phyloP scores from a whole-genome alignment of 495 filamentous ascomycete genomes.

The Penicillium argentinense region DNA sequence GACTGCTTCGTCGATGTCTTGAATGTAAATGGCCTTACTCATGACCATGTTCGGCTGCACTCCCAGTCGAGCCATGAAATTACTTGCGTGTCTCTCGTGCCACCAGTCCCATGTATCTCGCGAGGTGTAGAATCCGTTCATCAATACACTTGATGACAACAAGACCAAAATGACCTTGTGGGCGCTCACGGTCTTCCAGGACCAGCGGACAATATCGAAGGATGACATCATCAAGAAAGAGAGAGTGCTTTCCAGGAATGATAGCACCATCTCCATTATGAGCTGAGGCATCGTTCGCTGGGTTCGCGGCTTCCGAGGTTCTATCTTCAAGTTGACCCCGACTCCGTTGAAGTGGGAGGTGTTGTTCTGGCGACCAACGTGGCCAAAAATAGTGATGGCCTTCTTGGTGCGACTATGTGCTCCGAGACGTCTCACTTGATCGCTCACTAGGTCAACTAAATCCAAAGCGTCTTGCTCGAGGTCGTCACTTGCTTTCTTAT shows the following conservation, averaged over 20 bases:
- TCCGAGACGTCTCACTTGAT: slow-evolving; percentile 79
- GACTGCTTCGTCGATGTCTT: slow-evolving; percentile 73
- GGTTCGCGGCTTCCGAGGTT: slow-evolving; percentile 56
- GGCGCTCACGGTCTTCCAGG: slow-evolving; percentile 69
- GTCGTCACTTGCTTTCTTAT: slow-evolving; percentile 77
- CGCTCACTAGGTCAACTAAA: slow-evolving; percentile 78
- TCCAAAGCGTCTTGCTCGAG: slow-evolving; percentile 81
- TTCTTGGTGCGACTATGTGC: slow-evolving; percentile 83
- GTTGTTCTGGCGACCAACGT: slow-evolving; percentile 71
- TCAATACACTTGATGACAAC: slow-evolving; percentile 62
- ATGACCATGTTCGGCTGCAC: slow-evolving; percentile 76
- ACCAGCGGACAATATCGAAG: slow-evolving; percentile 58
- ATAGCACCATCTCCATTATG: slow-evolving; percentile 65
- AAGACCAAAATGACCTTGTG: slow-evolving; percentile 72
- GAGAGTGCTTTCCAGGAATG: slow-evolving; percentile 66
- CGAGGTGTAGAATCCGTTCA: slow-evolving; percentile 71
- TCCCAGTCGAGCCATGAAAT: slow-evolving; percentile 77
- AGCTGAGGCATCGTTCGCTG: slow-evolving; percentile 68
- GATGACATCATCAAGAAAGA: slow-evolving; percentile 74
- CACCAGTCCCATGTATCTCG: slow-evolving; percentile 74
- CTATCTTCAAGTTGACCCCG: slow-evolving; percentile 37
- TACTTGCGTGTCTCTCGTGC: slow-evolving; percentile 74
- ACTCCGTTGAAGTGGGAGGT: slow-evolving; percentile 60
- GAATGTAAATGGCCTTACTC: slow-evolving; percentile 80
- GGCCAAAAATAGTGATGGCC: slow-evolving; percentile 86